Evolutionary conservation across 2,329 filamentous ascomycete species (phyloP).

Genomic region (Pseudocercospora eumusae): DNA sequence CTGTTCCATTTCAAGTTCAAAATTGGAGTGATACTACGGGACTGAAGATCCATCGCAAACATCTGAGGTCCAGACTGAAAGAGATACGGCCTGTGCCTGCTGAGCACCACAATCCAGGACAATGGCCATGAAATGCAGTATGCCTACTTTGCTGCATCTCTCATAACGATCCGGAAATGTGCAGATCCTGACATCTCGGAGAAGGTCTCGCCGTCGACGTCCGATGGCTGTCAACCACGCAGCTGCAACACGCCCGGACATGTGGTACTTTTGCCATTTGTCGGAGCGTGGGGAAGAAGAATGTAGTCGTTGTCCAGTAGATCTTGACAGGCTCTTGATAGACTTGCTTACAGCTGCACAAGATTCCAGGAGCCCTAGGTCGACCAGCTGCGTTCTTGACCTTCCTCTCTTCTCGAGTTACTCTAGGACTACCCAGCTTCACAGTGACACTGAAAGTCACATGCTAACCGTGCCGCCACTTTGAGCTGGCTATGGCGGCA

Average conservation of each 20-base stretch:
- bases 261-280: not conserved
- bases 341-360: not conserved
- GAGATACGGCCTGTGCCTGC: no score
- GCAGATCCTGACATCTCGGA: not conserved
- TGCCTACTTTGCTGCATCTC: no score
- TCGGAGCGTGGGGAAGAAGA: not conserved
- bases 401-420: not conserved
- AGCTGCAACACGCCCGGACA: not conserved
- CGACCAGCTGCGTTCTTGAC: not conserved
- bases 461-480: no score
- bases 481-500: no score
- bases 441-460: not conserved
- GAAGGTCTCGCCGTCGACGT: not conserved
- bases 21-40: no score
- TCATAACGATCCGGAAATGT: no score
- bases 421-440: not conserved
- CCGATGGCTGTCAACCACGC: not conserved
- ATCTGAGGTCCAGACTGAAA: no score
- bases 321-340: not conserved
- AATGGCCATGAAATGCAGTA: no score
- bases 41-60: no score
- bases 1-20: no score
- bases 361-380: not conserved
- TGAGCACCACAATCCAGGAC: no score
- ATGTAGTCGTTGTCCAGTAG: not conserved